These are phyloP conservation scores for Breviolum minutum DNA, from an alignment of 73 alveolate species.

Conservation along the genomic window DNA sequence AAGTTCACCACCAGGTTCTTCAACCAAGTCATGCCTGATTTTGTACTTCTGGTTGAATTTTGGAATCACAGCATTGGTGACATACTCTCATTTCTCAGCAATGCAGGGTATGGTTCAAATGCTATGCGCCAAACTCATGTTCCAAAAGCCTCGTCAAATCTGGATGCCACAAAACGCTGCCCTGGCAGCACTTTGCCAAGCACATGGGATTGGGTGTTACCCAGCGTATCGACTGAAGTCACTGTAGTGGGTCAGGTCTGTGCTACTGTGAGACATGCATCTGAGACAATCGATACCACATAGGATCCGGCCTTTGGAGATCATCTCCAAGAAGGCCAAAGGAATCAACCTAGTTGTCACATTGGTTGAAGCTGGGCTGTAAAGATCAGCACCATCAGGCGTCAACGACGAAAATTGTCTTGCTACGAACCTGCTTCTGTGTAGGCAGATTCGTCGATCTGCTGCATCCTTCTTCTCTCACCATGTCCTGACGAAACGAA, in stretches of 20 bases:
- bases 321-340: neutral
- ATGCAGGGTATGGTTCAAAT: neutral
- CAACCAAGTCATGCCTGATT: neutral
- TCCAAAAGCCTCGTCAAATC: neutral
- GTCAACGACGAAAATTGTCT: neutral
- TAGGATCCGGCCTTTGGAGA: neutral
- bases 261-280: neutral
- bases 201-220: neutral
- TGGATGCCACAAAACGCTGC: neutral
- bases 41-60: neutral
- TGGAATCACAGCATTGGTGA: neutral
- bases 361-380: neutral
- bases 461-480: neutral
- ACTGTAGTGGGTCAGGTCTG: neutral
- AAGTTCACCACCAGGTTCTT: neutral
- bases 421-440: neutral
- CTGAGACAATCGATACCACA: neutral
- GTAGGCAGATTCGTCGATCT: neutral
- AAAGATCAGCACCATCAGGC: neutral
- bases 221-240: neutral
- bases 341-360: neutral
- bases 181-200: neutral
- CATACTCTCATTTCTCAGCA: neutral
- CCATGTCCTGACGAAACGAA: neutral
- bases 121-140: too few relatives aligned